Conservation (phyloP, 208 protist genomes). For the Wallacemonas sp. region DNA sequence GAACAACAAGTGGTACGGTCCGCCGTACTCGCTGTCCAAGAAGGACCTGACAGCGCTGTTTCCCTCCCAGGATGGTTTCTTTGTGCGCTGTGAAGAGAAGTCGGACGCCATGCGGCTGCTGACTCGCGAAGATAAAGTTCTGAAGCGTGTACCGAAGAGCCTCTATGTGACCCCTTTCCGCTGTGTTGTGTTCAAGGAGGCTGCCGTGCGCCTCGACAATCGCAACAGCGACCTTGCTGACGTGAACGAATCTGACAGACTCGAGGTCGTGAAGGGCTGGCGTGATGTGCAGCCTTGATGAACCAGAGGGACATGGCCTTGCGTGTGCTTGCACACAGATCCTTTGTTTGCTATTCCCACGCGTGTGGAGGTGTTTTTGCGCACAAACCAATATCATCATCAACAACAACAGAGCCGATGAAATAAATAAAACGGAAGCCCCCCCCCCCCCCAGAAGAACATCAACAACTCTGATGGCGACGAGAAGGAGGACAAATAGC, state of each 20-base stretch:
- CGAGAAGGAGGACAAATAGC: no score
- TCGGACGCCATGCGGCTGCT: conserved; percentile 79
- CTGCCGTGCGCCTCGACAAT: conserved; percentile 43
- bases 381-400: no score
- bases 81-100: conserved; percentile 88
- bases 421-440: no score
- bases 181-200: conserved; percentile 81
- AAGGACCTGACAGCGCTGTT: conserved; percentile 82
- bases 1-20: conserved; percentile 75
- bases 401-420: no score
- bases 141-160: conserved; percentile 77
- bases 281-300: not conserved
- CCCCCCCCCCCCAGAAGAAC: no score
- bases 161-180: conserved; percentile 86
- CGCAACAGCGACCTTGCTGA: conserved; percentile 6
- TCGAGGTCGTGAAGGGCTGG: not conserved
- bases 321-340: no score
- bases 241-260: not conserved
- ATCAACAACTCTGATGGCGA: no score
- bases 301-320: no score
- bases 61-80: conserved; percentile 58
- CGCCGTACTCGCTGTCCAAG: conserved; percentile 70
- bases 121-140: conserved; percentile 74
- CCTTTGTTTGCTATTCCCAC: no score
- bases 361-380: no score